phyloP scores from a whole-genome alignment of 2,329 filamentous ascomycete genomes.

The Aspergillus ochraceus region DNA sequence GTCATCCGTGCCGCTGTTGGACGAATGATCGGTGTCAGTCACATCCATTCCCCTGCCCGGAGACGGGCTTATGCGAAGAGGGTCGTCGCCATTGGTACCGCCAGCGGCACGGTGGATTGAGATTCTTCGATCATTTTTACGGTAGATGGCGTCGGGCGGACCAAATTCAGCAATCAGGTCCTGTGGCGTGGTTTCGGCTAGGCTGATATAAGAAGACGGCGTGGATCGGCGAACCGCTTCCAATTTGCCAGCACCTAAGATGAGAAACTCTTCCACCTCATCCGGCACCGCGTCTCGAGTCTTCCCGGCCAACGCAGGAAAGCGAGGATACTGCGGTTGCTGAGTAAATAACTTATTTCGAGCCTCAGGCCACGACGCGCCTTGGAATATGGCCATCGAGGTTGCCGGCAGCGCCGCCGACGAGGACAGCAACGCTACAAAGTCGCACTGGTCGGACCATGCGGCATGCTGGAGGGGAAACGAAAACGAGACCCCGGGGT shows the following conservation, averaged over 20 bases:
- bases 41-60: conserved; percentile 38
- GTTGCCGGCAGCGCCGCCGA: conserved; percentile 73
- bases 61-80: conserved; percentile 37
- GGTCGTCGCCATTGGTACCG: conserved; percentile 28
- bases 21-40: conserved; percentile 74
- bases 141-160: conserved; percentile 89
- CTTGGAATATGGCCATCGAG: conserved; percentile 88
- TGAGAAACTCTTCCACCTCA: conserved; percentile 77
- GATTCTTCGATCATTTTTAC: conserved; percentile 85
- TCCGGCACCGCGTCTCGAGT: conserved; percentile 80
- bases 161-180: conserved; percentile 88
- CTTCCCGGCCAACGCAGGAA: conserved; percentile 66
- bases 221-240: conserved; percentile 73
- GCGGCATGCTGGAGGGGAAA: conserved; percentile 75
- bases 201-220: conserved; percentile 66
- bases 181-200: conserved; percentile 88
- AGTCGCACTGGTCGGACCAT: conserved; percentile 74
- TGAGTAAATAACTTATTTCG: conserved; percentile 75
- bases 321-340: conserved; percentile 70
- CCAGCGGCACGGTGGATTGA: conserved; percentile 65
- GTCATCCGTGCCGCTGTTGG: conserved; percentile 69
- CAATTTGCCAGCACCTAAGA: conserved; percentile 75
- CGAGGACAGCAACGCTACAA: conserved; percentile 81
- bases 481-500: conserved; percentile 90
- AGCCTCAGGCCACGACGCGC: conserved; percentile 85